Conservation (phyloP, 2,329 filamentous ascomycete genomes). For the Fusarium chaquense region DNA sequence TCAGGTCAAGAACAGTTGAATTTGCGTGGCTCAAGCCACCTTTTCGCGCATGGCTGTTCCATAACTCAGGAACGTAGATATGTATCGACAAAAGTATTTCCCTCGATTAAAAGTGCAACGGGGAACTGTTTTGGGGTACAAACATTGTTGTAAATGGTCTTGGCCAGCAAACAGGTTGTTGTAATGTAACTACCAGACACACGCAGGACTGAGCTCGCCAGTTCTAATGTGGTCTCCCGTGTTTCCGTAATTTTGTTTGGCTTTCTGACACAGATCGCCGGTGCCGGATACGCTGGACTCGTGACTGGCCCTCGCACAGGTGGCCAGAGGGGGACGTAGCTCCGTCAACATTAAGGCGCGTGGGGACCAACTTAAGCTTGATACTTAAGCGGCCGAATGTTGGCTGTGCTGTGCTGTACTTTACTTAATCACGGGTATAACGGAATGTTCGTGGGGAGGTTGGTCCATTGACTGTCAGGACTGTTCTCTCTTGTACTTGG, state of each 20-base stretch:
- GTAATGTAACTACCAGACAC: slow-evolving; percentile 6
- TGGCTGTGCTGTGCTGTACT: not conserved
- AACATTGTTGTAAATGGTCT: not conserved
- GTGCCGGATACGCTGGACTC: slow-evolving; percentile 13
- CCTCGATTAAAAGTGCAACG: slow-evolving; percentile 3
- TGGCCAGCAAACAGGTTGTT: not conserved
- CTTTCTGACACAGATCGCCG: slow-evolving; percentile 13
- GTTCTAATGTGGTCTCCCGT: not conserved
- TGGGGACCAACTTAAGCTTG: slow-evolving; percentile 13
- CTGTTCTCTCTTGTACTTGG: not conserved
- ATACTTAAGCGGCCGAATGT: not conserved
- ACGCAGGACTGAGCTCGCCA: not conserved
- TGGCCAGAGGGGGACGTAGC: slow-evolving; percentile 16
- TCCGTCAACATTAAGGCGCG: not conserved
- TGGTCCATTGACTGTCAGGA: not conserved
- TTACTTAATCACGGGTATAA: not conserved
- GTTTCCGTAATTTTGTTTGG: slow-evolving; percentile 12
- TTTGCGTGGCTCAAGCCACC: slow-evolving; percentile 11
- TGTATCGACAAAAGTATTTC: not conserved
- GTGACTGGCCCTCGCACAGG: slow-evolving; percentile 27
- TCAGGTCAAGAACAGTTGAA: slow-evolving; percentile 12
- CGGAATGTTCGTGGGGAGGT: not conserved
- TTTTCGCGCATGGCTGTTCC: not conserved
- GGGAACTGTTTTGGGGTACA: not conserved
- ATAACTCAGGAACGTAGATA: slow-evolving; percentile 2